Conservation (phyloP, 1,284 basidiomycete genomes). For the Cystobasidiaceae sp. region DNA sequence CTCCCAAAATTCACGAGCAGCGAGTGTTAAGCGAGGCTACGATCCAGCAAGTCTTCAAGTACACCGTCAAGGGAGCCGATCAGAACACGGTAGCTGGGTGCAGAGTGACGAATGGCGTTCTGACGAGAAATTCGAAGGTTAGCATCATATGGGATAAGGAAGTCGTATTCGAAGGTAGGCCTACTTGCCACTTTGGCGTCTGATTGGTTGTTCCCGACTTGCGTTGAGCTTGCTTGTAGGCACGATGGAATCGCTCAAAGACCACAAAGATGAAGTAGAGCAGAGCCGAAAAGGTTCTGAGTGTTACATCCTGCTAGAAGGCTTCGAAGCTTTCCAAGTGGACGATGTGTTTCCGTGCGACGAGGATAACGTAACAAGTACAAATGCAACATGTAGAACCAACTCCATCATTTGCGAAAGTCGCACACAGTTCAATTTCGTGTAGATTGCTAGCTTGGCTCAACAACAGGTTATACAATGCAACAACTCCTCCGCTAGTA, state of each 20-base stretch:
- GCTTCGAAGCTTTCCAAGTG: conserved; percentile 53
- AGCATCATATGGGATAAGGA: conserved; percentile 66
- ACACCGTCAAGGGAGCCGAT: conserved; percentile 62
- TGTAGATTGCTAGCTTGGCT: neutral
- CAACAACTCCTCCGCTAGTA: neutral
- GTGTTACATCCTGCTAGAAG: conserved; percentile 77
- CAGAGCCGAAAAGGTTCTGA: conserved; percentile 89
- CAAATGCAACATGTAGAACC: conserved; percentile 8
- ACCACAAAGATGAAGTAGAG: conserved; percentile 81
- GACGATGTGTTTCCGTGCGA: conserved; percentile 17
- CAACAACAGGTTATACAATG: neutral
- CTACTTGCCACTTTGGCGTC: neutral
- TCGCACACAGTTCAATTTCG: too few relatives aligned
- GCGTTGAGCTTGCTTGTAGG: conserved; percentile 52
- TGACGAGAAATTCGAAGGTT: conserved; percentile 64
- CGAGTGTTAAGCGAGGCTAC: conserved; percentile 77
- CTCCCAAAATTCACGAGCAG: conserved; percentile 71
- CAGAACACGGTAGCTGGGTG: conserved; percentile 77
- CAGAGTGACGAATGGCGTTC: conserved; percentile 70
- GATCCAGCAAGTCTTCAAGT: conserved; percentile 77
- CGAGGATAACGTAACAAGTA: conserved; percentile 9
- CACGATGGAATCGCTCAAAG: conserved; percentile 73
- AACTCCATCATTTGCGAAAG: too few relatives aligned
- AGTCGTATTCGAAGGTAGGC: conserved; percentile 63
- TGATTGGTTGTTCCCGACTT: conserved; percentile 19